phyloP scores from a whole-genome alignment of 2,329 filamentous ascomycete genomes.

The Ophiostoma himal-ulmi region DNA sequence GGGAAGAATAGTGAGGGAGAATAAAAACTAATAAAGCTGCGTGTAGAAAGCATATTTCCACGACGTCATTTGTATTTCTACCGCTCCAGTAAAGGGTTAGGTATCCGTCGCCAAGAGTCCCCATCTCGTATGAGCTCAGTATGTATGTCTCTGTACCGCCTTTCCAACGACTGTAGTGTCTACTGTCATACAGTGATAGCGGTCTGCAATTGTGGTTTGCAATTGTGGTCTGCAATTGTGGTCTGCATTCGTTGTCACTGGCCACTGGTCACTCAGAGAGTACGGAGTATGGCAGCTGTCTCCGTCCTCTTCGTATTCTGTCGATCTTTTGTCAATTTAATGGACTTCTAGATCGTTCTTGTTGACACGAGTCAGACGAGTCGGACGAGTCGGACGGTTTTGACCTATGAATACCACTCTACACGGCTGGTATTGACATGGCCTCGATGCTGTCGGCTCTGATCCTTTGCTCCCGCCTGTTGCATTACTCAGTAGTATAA shows the following conservation, averaged over 20 bases:
- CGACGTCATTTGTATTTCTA: not conserved
- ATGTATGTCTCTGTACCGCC: not conserved
- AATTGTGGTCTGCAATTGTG: not conserved
- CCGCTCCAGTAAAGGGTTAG: not conserved
- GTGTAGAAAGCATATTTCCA: not conserved
- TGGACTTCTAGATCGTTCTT: not conserved
- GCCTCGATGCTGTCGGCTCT: not conserved
- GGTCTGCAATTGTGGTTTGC: not conserved
- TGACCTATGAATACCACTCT: not conserved
- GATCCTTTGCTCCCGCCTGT: not conserved
- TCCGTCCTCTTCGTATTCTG: slow-evolving; percentile 7
- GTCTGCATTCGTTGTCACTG: not conserved
- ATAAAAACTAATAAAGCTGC: not conserved
- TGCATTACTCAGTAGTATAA: not conserved
- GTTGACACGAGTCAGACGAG: not conserved
- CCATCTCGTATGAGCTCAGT: not conserved
- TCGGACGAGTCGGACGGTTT: not conserved
- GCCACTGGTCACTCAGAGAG: not conserved
- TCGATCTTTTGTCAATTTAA: not conserved
- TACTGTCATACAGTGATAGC: not conserved
- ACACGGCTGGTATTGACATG: not conserved
- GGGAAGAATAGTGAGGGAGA: not conserved
- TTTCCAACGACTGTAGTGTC: not conserved
- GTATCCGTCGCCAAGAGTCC: not conserved
- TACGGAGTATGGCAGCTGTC: not conserved